Percentiles rank a stretch among this genome's conserved stretches.
Evolutionary conservation across 2,329 filamentous ascomycete species (phyloP).

Genomic region (Apiospora hydei): DNA sequence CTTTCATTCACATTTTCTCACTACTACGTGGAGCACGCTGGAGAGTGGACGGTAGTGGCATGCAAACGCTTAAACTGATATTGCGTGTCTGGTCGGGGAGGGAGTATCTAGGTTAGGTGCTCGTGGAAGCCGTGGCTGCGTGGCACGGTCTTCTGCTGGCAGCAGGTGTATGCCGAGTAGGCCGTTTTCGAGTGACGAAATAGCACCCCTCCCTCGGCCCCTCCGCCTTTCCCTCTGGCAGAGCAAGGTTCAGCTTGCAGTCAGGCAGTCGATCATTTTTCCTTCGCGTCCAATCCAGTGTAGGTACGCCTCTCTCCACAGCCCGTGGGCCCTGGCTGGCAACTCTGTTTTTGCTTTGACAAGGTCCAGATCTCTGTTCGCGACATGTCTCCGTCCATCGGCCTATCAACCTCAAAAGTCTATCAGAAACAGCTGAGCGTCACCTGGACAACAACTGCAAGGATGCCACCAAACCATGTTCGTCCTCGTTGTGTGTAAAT

Average conservation of each 20-base stretch:
- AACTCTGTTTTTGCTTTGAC: neutral
- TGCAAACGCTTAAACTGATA: too few species aligned
- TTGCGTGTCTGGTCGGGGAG: too few species aligned
- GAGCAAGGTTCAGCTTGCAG: slow-evolving; percentile 16
- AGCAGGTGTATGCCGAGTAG: neutral
- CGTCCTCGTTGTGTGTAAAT: neutral
- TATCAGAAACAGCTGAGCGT: neutral
- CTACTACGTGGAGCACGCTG: neutral
- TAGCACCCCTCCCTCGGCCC: neutral
- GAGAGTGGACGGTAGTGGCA: neutral
- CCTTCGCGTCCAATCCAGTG: neutral
- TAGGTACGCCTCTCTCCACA: neutral
- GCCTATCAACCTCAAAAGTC: neutral
- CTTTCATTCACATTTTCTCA: neutral
- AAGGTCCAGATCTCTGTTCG: slow-evolving; percentile 1
- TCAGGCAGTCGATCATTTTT: neutral
- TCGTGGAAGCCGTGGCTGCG: neutral
- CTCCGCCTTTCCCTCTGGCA: slow-evolving; percentile 2
- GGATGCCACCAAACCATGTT: slow-evolving; percentile 1
- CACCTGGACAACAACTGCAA: slow-evolving; percentile 6
- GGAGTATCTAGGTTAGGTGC: too few species aligned
- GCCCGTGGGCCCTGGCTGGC: neutral
- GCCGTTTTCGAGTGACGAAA: neutral
- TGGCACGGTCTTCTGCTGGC: neutral
- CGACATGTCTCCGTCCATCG: neutral